Evolutionary conservation across 305 asterid genomes (phyloP), one percentile per base, ranked within the genome.

Genomic region (Rubia tinctorum): DNA sequence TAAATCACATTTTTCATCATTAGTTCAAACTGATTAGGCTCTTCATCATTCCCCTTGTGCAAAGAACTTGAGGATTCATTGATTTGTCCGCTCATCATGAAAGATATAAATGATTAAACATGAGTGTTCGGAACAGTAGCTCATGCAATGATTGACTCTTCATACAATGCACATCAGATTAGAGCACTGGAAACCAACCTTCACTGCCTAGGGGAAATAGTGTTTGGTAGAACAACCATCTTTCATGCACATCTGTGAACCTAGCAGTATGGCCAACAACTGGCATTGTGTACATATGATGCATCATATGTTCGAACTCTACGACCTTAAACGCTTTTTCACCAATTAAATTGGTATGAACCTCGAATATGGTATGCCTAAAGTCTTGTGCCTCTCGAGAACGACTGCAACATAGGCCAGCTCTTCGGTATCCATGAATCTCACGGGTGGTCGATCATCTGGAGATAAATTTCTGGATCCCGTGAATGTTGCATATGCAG

Each of bases 371-470:
- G 75, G 97, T 94, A 83, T 88, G 99, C 97, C 97, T 89, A 55
- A 94, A 89, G 79, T 94, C 99, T 25, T 94, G 99, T 73, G 91
- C 95, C 78, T 94, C 97, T 8, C 97, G 97, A 18, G 99, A 97
- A 37, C 99, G 96, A 92, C 90, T 8, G 96, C 96, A 72, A 94
- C 96, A 44, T 89, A 94, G 43, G 98, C 95, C 76, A 92, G 71
- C 61, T 94, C 97, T 34, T 94, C 98, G 1, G 96, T 80, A 77
- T 90, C 99, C 98, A 94, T 89, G 86, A 94, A 94, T 78, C 95
- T 86, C 73, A 92, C 95, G 0, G 99, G 99, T 49, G 98, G 98
- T 45, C 98, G 78, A 62, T 94, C 97, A 78, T 92, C 92, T 0
- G 98, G 99, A 59, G 99, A 92, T 84, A 94, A 94, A 65, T 92